Conservation (phyloP, 768 basidiomycete genomes). For the Termitomyces sp. region DNA sequence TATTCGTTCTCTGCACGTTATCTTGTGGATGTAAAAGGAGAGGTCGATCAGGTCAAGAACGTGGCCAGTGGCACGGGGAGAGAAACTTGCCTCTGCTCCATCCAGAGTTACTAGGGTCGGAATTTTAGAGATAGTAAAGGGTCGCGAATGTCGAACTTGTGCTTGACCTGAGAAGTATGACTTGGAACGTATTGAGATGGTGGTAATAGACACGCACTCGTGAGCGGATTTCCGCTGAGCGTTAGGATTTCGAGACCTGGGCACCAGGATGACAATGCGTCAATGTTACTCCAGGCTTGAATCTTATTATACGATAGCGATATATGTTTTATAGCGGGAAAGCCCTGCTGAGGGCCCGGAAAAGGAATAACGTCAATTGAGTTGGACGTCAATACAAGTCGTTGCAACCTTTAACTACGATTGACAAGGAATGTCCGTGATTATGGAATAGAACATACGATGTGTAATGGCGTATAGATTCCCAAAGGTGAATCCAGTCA, state of each 20-base stretch:
- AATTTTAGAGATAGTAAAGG: conserved; percentile 64
- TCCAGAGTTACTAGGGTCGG: conserved; percentile 63
- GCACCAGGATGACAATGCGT: conserved; percentile 66
- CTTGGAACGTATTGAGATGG: conserved; percentile 3
- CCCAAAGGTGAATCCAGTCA: conserved; percentile 51
- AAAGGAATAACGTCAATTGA: conserved; percentile 47
- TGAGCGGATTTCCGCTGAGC: conserved; percentile 61
- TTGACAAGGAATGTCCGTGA: conserved; percentile 6
- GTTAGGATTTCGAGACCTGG: conserved; percentile 61
- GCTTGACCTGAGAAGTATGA: conserved; percentile 29
- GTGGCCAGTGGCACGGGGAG: conserved; percentile 2
- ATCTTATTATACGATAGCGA: conserved; percentile 63
- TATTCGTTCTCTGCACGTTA: conserved; percentile 64
- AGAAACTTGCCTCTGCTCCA: conserved; percentile 52
- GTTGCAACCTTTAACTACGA: conserved; percentile 48
- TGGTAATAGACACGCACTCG: conserved; percentile 37
- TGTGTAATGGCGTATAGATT: conserved; percentile 39
- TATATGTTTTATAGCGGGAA: conserved; percentile 49
- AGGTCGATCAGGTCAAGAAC: conserved; percentile 2
- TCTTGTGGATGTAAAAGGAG: conserved; percentile 34
- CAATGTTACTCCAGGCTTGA: conserved; percentile 56
- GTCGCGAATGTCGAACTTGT: conserved; percentile 41
- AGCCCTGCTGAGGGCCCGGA: conserved; percentile 22
- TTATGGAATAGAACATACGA: conserved; percentile 36
- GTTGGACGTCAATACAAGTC: conserved; percentile 67